Base-by-base conservation (phyloP, 768 basidiomycete genomes). In the Phanerochaete carnosa region DNA sequence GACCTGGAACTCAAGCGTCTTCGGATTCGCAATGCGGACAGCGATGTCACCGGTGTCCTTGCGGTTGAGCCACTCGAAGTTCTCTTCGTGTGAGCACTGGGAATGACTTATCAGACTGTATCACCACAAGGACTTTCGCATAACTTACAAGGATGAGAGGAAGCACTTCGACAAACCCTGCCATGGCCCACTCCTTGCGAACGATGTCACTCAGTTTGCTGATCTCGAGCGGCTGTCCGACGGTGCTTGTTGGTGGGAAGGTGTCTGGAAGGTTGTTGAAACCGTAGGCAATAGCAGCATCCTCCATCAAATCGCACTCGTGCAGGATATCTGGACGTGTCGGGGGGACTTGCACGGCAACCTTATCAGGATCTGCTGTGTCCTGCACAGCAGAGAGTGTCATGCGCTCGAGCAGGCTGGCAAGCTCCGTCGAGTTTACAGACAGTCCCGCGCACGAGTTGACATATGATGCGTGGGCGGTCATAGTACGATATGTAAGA, bases 241-340 rank as follows among this genome's bases (percentile, higher is more conserved):
- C 92, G 7, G 97, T 98, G 72, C 89, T 95, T 19, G 95, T 97
- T 7, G 86, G 77, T 1, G 97, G 97, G 84, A 99, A 95, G 15
- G 85, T 87, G 67, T 92, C 84, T 1, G 94, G 92, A 28, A 99
- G 81, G 68, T 96, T 97, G 78, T 99, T 98, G 81, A 94, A 98
- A 1, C 97, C 97, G 70, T 95, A 97, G 0, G 95, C 97, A 65
- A 99, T 92, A 11, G 97, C 97, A 1, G 90, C 94, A 64, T 99
- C 97, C 72, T 99, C 97, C 88, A 99, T 91, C 71, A 98, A 84
- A 71, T 99, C 97, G 69, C 95, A 97, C 73, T 98, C 95, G 71
- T 99, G 97, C 57, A 99, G 78, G 65, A 99, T 98, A 70, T 99
- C 97, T 1, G 97, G 95, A 37, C 97, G 86, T n/a, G 95, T 98